Evolutionary conservation across 441 rosid genomes (phyloP).

Genomic region (Pelargonium myrrhifolium): DNA sequence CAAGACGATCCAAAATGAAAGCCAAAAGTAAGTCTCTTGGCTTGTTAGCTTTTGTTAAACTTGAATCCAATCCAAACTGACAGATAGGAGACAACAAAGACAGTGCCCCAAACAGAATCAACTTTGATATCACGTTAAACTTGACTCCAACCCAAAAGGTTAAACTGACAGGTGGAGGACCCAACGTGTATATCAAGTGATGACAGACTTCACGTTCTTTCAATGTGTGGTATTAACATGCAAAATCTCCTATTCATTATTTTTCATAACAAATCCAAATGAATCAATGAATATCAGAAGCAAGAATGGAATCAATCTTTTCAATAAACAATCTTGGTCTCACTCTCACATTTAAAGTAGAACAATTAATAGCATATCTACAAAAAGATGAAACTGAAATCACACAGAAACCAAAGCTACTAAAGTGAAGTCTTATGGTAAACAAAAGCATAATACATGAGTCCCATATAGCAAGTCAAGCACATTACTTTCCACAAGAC

Average conservation of each 20-base stretch:
- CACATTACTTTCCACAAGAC: background rate
- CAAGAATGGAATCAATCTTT: background rate
- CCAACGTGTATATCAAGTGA: too few species aligned
- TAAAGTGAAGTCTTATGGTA: slow-evolving; percentile 41
- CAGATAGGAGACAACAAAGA: too few species aligned
- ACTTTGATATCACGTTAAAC: too few species aligned
- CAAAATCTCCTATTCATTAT: too few species aligned
- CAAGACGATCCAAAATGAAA: background rate
- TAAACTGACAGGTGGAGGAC: too few species aligned
- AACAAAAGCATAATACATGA: slow-evolving; percentile 32
- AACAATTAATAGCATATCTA: slow-evolving; percentile 23
- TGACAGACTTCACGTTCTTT: too few species aligned
- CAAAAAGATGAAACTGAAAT: slow-evolving; percentile 20
- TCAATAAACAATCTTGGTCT: background rate
- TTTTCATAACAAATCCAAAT: background rate
- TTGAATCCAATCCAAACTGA: too few species aligned
- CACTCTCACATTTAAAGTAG: slow-evolving; percentile 8
- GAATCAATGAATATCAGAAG: slow-evolving; percentile 5
- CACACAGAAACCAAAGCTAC: slow-evolving; percentile 11
- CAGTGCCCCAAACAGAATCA: too few species aligned
- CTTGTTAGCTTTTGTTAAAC: too few species aligned
- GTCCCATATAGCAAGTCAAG: slow-evolving; percentile 36
- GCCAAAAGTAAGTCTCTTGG: too few species aligned
- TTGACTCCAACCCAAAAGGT: too few species aligned
- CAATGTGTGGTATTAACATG: too few species aligned